Base-by-base conservation (phyloP, 805 yeast species). In the Yamadazyma sp. region DNA sequence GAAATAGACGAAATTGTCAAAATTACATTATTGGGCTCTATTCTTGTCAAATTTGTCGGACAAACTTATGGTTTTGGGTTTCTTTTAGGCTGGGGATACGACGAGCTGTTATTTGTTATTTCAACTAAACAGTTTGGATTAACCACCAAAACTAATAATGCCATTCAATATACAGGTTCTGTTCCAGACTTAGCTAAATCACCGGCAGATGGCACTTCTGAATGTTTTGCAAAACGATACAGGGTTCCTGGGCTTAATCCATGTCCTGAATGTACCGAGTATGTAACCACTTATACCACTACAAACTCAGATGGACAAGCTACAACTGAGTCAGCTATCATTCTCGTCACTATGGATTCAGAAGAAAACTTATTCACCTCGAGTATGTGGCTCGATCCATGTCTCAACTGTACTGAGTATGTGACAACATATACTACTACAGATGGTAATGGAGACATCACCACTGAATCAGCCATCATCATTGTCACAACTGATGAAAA, bases 341-440 rank as follows among this genome's bases (percentile, higher is more conserved):
- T 38, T 23, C 31, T 38, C 12, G 39, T 42, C 7, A 36, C 38
- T 12, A 36, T 46, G 12, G 39, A 32, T 8, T 17, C 44, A 11
- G 32, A 32, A 16, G 46, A 43, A 3, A 24, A 26, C 14, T 32
- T 33, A 19, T 18, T 15, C 31, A 46, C 50, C 15, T 30, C 41
- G 7, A 41, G 46, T 5, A 35, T 39, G 9, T n/a, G 36, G 25
- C 17, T 30, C 14, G 38, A 29, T 11, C 18, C n/a, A 12, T 26
- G 39, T 18, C 26, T 29, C 10, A 19, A 20, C 7, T 35, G 39
- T 28, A 22, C 29, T 11, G 20, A 23, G 11, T 47, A 43, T 31
- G 36, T 42, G n/a, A 38, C 38, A n/a, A 39, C 39, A 17, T 27
- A 30, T 14, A 39, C 39, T 17, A 34, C 38, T 17, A 44, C 48